Base-by-base conservation (phyloP, 2,329 filamentous ascomycete genomes). In the Didymella lethalis region DNA sequence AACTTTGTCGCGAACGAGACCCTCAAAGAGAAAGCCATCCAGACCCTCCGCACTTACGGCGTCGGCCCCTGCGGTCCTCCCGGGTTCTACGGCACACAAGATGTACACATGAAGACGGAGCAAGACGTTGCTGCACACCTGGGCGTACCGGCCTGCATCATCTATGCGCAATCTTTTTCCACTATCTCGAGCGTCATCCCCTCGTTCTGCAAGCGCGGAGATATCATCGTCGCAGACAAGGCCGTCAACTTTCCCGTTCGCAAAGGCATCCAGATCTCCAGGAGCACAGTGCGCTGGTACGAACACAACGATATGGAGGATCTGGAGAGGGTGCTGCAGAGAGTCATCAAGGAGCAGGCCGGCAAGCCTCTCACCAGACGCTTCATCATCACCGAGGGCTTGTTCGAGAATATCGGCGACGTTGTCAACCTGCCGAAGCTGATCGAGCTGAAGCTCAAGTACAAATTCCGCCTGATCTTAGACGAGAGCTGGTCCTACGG, bases 401-500 rank as follows among this genome's bases (percentile, higher is more conserved):
- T 99, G 46, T 99, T 96, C 69, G 96, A 99, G 80, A 92, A 90
- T 55, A 86, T 91, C 23, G 95, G 95, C 50, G 94, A 97, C 75
- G 87, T 90, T 69, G 87, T 90, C 23, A 86, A 98, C 75, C 80
- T 99, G 62, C 94, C 93, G 2, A 93, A 89, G 74, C 86, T 99
- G 69, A 84, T 98, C 64, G 94, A 97, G 75, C 84, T 99, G 67
- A 97, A 97, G 80, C 88, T 93, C 67, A 91, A 90, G 77, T 97
- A 98, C 85, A 99, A 97, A 81, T 99, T 98, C 82, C 92, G 95
- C 70, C 86, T 99, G 56, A 96, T 98, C 65, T 88, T 99, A 36
- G 95, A 99, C 77, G 95, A 99, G 82, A 97, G 93, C 1, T 96
- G 92, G 90, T 97, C 93, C 0, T 99, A 98, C 75, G 96, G 94